Percentiles rank a stretch among this genome's conserved stretches.
phyloP scores from a whole-genome alignment of 2,329 filamentous ascomycete species.

The Ophiostoma piceae region DNA sequence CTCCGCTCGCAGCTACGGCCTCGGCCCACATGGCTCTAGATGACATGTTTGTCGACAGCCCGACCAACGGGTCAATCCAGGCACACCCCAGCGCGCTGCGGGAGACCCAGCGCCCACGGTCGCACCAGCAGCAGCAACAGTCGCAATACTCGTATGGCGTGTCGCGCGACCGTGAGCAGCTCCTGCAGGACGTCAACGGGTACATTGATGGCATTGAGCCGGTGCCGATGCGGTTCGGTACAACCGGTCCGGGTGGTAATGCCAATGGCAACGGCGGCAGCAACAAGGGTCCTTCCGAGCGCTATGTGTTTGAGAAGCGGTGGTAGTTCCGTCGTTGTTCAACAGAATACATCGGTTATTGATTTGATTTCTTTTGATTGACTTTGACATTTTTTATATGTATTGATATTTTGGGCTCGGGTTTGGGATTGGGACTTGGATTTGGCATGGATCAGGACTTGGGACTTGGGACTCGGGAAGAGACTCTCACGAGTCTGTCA shows the following conservation, averaged over 20 bases:
- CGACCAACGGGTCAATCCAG: conserved; percentile 50
- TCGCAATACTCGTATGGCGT: conserved; percentile 18
- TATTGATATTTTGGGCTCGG: neutral
- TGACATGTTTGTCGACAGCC: conserved; percentile 51
- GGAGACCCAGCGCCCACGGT: conserved; percentile 34
- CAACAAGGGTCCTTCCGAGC: neutral
- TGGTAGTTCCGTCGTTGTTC: neutral
- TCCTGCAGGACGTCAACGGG: conserved; percentile 49
- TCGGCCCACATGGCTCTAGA: conserved; percentile 53
- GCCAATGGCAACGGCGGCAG: neutral
- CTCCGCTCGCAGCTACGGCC: conserved; percentile 35
- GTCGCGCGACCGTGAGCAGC: conserved; percentile 44
- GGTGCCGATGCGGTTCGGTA: conserved; percentile 31
- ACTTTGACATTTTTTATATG: neutral
- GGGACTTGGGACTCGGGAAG: neutral
- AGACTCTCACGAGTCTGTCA: neutral
- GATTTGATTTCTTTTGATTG: neutral
- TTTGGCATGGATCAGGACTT: neutral
- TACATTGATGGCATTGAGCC: conserved; percentile 43
- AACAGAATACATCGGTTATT: neutral
- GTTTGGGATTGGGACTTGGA: neutral
- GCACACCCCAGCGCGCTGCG: conserved; percentile 37
- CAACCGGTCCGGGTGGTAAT: neutral
- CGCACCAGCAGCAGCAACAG: conserved; percentile 32
- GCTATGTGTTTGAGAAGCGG: neutral